These are phyloP conservation scores for Lonicera japonica DNA, from an alignment of 129 eudicot species.

Conservation along the genomic window DNA sequence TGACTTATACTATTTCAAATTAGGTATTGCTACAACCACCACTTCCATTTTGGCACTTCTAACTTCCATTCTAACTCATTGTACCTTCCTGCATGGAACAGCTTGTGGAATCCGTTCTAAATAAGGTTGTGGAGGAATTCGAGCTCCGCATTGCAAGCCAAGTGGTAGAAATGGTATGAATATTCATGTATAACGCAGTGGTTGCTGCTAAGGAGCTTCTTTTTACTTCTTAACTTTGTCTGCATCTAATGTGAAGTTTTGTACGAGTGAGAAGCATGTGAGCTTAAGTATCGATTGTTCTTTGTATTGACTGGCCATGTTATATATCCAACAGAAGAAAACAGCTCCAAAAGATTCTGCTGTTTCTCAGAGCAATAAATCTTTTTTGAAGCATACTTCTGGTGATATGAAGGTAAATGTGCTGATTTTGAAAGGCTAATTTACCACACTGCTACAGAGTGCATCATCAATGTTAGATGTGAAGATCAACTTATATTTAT, in stretches of 20 bases:
- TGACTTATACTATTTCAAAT: background rate
- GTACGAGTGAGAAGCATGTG: background rate
- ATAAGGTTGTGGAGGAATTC: constrained; percentile 87
- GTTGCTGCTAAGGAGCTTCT: background rate
- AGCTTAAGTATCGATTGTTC: background rate
- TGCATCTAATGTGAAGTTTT: background rate
- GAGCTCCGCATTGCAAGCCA: constrained; percentile 71
- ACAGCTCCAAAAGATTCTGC: constrained; percentile 34
- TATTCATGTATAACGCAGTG: background rate
- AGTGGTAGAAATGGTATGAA: constrained; percentile 57
- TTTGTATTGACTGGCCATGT: constrained; percentile 11
- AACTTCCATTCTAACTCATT: constrained; percentile 5
- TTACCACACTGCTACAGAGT: background rate
- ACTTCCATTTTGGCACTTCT: background rate
- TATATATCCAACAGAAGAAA: constrained; percentile 35
- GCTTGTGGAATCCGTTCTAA: constrained; percentile 86
- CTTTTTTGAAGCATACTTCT: constrained; percentile 23
- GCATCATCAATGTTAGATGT: background rate
- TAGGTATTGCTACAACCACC: background rate
- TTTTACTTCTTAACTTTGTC: background rate
- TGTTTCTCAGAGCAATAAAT: constrained; percentile 29
- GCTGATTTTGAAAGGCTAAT: background rate
- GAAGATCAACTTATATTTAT: constrained; percentile 7
- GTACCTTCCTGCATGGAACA: constrained; percentile 30
- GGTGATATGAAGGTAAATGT: constrained; percentile 43